Conservation (phyloP, 768 basidiomycete genomes). For the Inosperma sp. region DNA sequence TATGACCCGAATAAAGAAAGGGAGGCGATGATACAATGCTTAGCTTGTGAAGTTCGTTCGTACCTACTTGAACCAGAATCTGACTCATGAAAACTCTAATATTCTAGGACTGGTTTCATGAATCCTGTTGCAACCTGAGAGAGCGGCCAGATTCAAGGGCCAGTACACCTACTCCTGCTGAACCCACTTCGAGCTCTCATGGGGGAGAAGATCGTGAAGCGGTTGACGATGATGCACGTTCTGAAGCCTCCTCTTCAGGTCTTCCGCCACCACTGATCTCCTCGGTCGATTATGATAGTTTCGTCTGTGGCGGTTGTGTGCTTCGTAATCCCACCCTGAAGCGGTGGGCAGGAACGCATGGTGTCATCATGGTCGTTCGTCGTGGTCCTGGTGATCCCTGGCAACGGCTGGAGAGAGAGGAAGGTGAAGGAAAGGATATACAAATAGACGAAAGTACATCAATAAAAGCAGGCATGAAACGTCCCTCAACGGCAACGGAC, state of each 20-base stretch:
- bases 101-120: slow-evolving; percentile 83
- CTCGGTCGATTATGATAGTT: slow-evolving; percentile 66
- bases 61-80: slow-evolving; percentile 7
- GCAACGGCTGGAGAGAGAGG: slow-evolving; percentile 42
- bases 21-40: slow-evolving; percentile 88
- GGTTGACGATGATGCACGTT: slow-evolving; percentile 46
- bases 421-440: slow-evolving; percentile 25
- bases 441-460: slow-evolving; percentile 23
- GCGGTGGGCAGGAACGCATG: slow-evolving; percentile 64
- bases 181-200: slow-evolving; percentile 4
- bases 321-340: slow-evolving; percentile 46
- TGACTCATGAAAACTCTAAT: neutral
- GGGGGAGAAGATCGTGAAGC: slow-evolving; percentile 15
- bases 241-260: slow-evolving; percentile 58
- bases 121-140: slow-evolving; percentile 80
- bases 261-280: slow-evolving; percentile 66
- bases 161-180: slow-evolving; percentile 29
- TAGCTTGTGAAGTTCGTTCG: slow-evolving; percentile 71
- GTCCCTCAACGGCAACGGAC: slow-evolving; percentile 41
- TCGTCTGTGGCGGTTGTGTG: slow-evolving; percentile 73
- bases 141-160: slow-evolving; percentile 53
- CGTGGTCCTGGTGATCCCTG: slow-evolving; percentile 43
- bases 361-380: slow-evolving; percentile 64
- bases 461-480: slow-evolving; percentile 40
- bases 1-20: slow-evolving; percentile 71